Conservation (phyloP, 176 grass and related monocot species). For the Juncus inflexus region DNA sequence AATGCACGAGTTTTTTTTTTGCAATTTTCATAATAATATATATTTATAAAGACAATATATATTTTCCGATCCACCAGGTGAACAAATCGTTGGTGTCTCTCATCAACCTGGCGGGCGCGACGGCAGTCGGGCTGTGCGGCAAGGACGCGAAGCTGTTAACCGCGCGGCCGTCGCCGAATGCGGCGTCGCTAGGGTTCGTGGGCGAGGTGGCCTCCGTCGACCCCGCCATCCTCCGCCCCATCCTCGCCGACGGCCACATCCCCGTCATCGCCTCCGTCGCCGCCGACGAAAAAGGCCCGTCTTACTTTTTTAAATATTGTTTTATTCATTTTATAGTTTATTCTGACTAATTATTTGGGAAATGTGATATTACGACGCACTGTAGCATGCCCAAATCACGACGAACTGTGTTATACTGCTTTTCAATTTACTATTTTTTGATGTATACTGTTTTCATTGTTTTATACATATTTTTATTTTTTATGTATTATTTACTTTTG, state of each 20-base stretch:
- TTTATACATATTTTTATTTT: no score
- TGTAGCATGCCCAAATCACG: no score
- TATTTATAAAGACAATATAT: not conserved
- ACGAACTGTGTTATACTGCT: not conserved
- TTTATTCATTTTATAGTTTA: not conserved
- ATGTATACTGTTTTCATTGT: no score
- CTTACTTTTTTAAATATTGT: not conserved
- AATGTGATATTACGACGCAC: not conserved
- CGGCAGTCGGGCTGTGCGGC: slow-evolving; percentile 66
- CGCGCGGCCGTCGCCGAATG: slow-evolving; percentile 44
- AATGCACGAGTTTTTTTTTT: no score
- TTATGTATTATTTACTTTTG: no score
- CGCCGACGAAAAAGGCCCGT: slow-evolving; percentile 43
- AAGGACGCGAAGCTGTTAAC: slow-evolving; percentile 75
- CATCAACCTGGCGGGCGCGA: slow-evolving; percentile 56
- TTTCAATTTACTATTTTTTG: no score
- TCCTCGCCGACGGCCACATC: slow-evolving; percentile 61
- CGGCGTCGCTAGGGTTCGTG: slow-evolving; percentile 56
- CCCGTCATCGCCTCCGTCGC: slow-evolving; percentile 86
- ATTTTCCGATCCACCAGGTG: slow-evolving; percentile 9
- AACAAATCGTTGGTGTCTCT: slow-evolving; percentile 88
- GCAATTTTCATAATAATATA: no score
- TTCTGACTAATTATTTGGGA: not conserved
- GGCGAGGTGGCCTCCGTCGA: slow-evolving; percentile 63
- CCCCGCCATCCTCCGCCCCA: slow-evolving; percentile 49